phyloP scores from a whole-genome alignment of 306 rosid genomes.

The Vigna angularis region DNA sequence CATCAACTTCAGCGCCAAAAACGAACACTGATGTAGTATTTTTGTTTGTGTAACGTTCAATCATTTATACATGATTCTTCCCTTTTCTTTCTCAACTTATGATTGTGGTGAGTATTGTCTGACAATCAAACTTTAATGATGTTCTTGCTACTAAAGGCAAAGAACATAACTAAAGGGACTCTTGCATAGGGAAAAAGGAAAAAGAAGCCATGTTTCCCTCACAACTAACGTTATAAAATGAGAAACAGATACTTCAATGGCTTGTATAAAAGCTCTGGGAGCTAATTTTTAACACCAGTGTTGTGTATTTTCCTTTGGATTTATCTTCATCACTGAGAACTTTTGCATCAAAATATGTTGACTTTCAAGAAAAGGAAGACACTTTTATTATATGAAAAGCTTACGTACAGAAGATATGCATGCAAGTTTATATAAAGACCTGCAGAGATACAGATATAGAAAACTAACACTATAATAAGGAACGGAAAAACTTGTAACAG shows the following conservation, averaged over 20 bases:
- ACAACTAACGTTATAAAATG: not conserved
- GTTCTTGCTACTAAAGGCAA: not conserved
- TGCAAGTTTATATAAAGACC: too few species aligned
- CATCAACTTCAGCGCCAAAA: slow-evolving; percentile 4
- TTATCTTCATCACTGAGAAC: slow-evolving; percentile 45
- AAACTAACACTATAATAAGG: too few species aligned
- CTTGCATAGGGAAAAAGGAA: not conserved
- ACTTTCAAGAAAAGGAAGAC: too few species aligned
- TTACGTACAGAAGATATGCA: too few species aligned
- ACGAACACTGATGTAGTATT: not conserved
- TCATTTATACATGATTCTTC: not conserved
- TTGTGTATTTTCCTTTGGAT: too few species aligned
- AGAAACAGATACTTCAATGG: not conserved
- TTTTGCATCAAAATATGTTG: slow-evolving; percentile 32
- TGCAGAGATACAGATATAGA: too few species aligned
- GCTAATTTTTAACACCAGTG: slow-evolving; percentile 33
- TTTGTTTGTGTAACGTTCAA: slow-evolving; percentile 1
- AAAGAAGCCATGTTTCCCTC: not conserved
- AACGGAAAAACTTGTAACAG: too few species aligned
- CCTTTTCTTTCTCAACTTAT: not conserved
- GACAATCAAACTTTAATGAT: not conserved
- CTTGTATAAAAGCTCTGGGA: not conserved
- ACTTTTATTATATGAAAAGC: too few species aligned
- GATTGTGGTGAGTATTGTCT: not conserved
- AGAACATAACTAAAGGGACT: not conserved